Conservation (phyloP, 2,329 filamentous ascomycete genomes). For the Pezicula rhizophila region DNA sequence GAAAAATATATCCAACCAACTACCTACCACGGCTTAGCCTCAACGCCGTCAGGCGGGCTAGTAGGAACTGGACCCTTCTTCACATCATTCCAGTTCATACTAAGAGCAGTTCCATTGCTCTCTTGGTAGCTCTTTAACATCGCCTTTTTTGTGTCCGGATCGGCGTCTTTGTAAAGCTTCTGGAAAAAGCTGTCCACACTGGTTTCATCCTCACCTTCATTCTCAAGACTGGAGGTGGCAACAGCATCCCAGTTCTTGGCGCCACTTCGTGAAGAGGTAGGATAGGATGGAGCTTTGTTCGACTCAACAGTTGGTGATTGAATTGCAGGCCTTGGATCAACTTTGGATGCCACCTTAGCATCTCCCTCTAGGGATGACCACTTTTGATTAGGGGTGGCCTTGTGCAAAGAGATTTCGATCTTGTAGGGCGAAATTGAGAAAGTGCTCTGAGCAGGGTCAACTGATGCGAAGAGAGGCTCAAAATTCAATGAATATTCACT, state of each 20-base stretch:
- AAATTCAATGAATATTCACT: slow-evolving; percentile 55
- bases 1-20: neutral
- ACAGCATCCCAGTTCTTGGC: slow-evolving; percentile 92
- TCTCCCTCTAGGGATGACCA: slow-evolving; percentile 22
- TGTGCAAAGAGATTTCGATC: slow-evolving; percentile 69
- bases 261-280: slow-evolving; percentile 77
- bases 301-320: too few species aligned
- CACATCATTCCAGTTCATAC: slow-evolving; percentile 87
- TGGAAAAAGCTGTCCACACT: slow-evolving; percentile 84
- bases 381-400: slow-evolving; percentile 48
- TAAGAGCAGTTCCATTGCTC: slow-evolving; percentile 87
- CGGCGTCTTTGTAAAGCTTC: slow-evolving; percentile 71
- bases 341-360: slow-evolving; percentile 10
- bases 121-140: slow-evolving; percentile 98
- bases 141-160: slow-evolving; percentile 75
- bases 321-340: too few species aligned
- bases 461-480: slow-evolving; percentile 59
- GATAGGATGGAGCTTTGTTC: slow-evolving; percentile 58
- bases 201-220: slow-evolving; percentile 52
- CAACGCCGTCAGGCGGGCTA: slow-evolving; percentile 68
- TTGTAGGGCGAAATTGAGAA: slow-evolving; percentile 69
- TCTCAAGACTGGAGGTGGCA: slow-evolving; percentile 39
- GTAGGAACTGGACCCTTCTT: slow-evolving; percentile 65
- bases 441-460: slow-evolving; percentile 56
- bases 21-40: slow-evolving; percentile 62